A percentile compares a stretch with the other conserved stretches of the same genome.
Conservation (phyloP, 2,329 filamentous ascomycete genomes). For the Colletotrichum limetticola region DNA sequence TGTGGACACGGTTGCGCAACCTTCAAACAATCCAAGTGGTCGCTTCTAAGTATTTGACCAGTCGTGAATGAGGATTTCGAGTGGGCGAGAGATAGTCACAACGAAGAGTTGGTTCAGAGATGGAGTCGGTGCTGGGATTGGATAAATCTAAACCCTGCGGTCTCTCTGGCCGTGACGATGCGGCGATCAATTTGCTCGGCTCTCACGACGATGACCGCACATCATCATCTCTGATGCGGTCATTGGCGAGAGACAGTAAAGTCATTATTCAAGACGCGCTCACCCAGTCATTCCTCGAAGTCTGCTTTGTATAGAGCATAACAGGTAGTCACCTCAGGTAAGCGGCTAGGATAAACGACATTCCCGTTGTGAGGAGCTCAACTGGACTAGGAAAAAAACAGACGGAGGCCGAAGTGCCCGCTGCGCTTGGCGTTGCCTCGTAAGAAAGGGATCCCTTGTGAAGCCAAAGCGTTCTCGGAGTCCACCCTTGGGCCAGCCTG, state of each 20-base stretch:
- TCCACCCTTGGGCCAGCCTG: background rate
- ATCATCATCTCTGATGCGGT: background rate
- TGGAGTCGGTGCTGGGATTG: background rate
- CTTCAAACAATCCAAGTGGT: background rate
- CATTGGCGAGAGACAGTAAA: background rate
- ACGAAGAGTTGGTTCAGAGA: background rate
- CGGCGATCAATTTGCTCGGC: background rate
- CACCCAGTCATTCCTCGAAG: no score
- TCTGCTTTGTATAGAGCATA: background rate
- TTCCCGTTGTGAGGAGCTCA: background rate
- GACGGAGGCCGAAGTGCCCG: conserved; percentile 6
- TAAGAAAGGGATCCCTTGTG: conserved; percentile 15
- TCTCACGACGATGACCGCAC: background rate
- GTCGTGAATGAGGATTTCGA: no score
- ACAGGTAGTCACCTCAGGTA: background rate
- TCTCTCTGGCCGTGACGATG: background rate
- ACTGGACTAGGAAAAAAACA: background rate
- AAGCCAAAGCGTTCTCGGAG: background rate
- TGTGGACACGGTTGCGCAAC: conserved; percentile 32
- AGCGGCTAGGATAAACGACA: background rate
- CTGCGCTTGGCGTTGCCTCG: background rate
- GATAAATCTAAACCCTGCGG: background rate
- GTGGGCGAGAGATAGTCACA: background rate
- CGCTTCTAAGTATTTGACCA: background rate
- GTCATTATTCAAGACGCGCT: background rate